phyloP scores from a whole-genome alignment of 306 rosid species.

The Lathyrus oleraceus region DNA sequence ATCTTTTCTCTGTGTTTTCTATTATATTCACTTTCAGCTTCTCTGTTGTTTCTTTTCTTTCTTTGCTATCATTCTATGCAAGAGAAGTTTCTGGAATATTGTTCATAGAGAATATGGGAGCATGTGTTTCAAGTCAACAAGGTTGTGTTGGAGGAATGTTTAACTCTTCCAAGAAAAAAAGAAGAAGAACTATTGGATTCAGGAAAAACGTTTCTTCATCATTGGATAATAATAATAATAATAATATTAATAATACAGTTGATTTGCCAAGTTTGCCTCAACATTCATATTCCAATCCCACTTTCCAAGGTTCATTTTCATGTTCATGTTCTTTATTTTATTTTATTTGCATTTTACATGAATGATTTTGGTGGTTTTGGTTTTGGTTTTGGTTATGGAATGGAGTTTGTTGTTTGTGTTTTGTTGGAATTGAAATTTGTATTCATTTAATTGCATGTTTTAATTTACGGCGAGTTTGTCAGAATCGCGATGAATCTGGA shows the following conservation, averaged over 20 bases:
- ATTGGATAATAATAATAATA: constrained; percentile 32
- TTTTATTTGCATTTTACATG: constrained; percentile 1
- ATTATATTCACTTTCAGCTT: constrained; percentile 9
- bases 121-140: constrained; percentile 74
- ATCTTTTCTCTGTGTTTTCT: not conserved
- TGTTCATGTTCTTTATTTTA: not conserved
- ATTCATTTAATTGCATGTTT: not conserved
- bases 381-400: constrained; percentile 2
- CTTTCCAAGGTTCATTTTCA: constrained; percentile 64
- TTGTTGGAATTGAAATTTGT: constrained; percentile 12
- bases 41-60: constrained; percentile 29
- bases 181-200: constrained; percentile 46
- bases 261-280: constrained; percentile 54
- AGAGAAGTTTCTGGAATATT: constrained; percentile 19
- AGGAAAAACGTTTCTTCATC: constrained; percentile 56
- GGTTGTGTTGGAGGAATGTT: constrained; percentile 64
- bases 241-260: not conserved
- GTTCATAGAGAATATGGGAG: constrained; percentile 56
- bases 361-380: constrained; percentile 12
- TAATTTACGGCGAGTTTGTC: not conserved
- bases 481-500: not conserved
- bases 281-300: constrained; percentile 57
- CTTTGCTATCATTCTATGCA: constrained; percentile 18
- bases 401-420: constrained; percentile 28
- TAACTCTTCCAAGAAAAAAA: constrained; percentile 51